Evolutionary conservation across 176 grass and related monocot species (phyloP), one percentile per base, ranked within the genome.

Genomic region (Phragmites australis): DNA sequence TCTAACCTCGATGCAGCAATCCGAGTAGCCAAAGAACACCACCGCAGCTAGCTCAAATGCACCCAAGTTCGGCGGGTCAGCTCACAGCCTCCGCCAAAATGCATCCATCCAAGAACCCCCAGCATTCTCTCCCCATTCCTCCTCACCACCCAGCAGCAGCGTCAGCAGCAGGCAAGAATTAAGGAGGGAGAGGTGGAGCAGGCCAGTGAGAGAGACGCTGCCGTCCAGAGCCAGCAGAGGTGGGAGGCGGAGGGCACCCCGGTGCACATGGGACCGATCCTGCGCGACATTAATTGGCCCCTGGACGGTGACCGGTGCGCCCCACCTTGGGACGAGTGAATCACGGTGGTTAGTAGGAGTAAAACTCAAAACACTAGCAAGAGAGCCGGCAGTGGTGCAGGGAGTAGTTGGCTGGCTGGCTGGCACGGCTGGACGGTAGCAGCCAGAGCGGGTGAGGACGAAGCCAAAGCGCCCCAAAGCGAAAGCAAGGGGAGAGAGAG

Each of bases 191-290:
- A 40, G 74, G 64, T 26, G 42, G 30, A 75, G 82, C 74, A 45
- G 81, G 70, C 65, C 59, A 42, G 47, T 37, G 63, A 50, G 40
- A 40, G 12, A 48, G 32, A 40, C 18, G 13, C n/a, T n/a, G n/a
- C n/a, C n/a, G n/a, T n/a, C n/a, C n/a, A 55, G 22, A 17, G 22
- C 16, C 40, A 8, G 21, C 71, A n/a, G 6, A 14, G 16, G 31
- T 37, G 15, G 60, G 60, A 37, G 16, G 1, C 27, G 29, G 32
- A 37, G 17, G 21, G 47, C 29, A 30, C 11, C 70, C 34, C 37
- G 48, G 8, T 25, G 72, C 72, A 32, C 72, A 76, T 66, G 71
- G 49, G 81, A 84, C 54, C 60, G 44, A 72, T 23, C 41, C 61
- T 26, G 72, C 50, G 45, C 51, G 62, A 13, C 52, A 52, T 41